Evolutionary conservation across 2,329 filamentous ascomycete species (phyloP), one percentile per base, ranked within the genome.

Genomic region (Sporothrix variecibatus): DNA sequence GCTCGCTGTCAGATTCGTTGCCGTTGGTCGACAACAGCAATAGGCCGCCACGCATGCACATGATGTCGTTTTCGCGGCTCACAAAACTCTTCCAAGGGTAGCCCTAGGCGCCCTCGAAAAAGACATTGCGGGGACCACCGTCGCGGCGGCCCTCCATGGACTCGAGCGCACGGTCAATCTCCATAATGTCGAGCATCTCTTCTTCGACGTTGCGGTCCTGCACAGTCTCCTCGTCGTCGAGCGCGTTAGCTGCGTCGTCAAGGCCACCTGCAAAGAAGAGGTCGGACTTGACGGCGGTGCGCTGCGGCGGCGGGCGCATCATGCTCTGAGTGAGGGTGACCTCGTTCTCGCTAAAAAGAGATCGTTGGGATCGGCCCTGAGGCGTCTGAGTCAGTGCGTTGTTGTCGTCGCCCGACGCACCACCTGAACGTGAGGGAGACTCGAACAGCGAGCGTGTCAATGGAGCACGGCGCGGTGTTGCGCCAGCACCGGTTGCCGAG

Each of bases 101-200:
- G 17, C 31, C 26, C 77, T 78, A 78, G 34, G 53, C 76, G 31
- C 73, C 74, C 73, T 78, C 76, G 56, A 77, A 78, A 62, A 78
- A 79, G 31, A 78, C 76, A n/a, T 78, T 75, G 23, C 68, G 73
- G n/a, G 62, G 62, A 11, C 85, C 86, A 72, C 82, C 83, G 46
- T 83, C 84, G 64, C 85, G 82, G 46, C 84, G 84, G 53, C 81
- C 83, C 72, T 89, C 86, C 87, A 92, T 83, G 69, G 82, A 84
- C 67, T 88, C 85, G 71, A 92, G 80, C 68, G 86, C 87, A 74
- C 88, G 86, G 77, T 92, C 90, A 78, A 92, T 90, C 77, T 89
- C 89, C 85, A 90, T 88, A 62, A 92, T 89, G 79, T 91, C 89
- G 77, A 92, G 83, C 84, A 90, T 87, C 80, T 90, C 88, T 40